Evolutionary conservation across 805 yeast species (phyloP), one percentile per base, ranked within the genome.

Genomic region (Monosporozyma aquatica): DNA sequence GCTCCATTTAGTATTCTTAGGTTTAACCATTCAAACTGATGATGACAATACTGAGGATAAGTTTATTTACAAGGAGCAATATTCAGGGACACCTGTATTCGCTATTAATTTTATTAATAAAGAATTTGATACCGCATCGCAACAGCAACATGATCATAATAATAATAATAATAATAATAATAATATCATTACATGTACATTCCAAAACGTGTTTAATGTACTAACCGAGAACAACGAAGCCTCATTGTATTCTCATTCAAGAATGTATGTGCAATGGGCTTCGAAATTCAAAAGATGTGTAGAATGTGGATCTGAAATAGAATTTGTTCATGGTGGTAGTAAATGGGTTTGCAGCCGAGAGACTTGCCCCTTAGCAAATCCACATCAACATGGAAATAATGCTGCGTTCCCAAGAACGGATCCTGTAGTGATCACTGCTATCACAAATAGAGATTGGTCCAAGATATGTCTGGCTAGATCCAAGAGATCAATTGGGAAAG

Each of bases 331-430:
- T 50, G 82, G 79, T 0, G 90, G 92, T 0, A 78, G 85, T 1
- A 75, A 78, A 56, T 54, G 79, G 35, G 43, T 50, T 10, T 81
- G 89, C 55, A 64, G 74, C 14, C 52, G 52, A 36, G 67, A 74
- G 43, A 28, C 22, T 5, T 29, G 41, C 18, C 36, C 36, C n/a
- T 22, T 32, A 9, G 9, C 33, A 9, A 17, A 25, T 11, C 30
- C 24, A 13, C 23, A 15, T 21, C 29, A 35, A 14, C 36, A 29
- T 22, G 24, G 17, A 9, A 78, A 85, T 36, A 89, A 90, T 57
- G 78, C 85, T 17, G 76, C 87, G 17, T 90, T 86, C 68, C 98
- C 98, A 13, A 70, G 98, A 43, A 84, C 95, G 0, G 98, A 90
- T 60, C 82, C 94, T 6, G 92, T 85, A 3, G 76, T 85, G 27